Percentiles rank a stretch among this genome's conserved stretches.
phyloP scores from a whole-genome alignment of 805 yeast genomes.

The Pichia phayaonensis region DNA sequence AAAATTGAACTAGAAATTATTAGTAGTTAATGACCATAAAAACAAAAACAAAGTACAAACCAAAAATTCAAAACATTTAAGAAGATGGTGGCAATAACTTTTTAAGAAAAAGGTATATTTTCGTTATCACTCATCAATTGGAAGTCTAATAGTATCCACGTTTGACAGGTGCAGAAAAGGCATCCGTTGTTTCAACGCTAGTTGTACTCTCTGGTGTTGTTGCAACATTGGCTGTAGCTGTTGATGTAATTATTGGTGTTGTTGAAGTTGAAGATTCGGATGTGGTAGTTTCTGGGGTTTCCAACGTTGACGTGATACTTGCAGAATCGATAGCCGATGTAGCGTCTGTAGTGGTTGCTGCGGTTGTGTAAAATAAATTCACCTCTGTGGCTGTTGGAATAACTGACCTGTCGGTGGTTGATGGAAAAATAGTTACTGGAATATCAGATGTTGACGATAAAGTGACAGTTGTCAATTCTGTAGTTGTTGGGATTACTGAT shows the following conservation, averaged over 20 bases:
- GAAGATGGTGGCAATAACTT: background rate
- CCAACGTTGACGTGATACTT: background rate
- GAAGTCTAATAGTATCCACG: background rate
- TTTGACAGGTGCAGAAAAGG: background rate
- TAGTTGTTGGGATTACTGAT: background rate
- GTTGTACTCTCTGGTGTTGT: background rate
- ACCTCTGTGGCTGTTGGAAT: background rate
- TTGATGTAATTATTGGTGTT: background rate
- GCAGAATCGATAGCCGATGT: background rate
- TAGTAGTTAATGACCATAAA: background rate
- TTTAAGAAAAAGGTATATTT: background rate
- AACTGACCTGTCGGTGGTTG: background rate
- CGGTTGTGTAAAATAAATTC: background rate
- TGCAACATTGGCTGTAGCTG: background rate
- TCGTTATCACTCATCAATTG: background rate
- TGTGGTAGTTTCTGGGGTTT: background rate
- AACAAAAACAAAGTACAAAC: background rate
- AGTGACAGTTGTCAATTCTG: background rate
- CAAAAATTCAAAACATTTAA: background rate
- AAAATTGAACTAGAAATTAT: background rate
- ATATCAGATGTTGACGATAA: background rate
- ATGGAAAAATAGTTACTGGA: background rate
- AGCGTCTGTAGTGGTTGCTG: background rate
- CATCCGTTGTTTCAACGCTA: background rate
- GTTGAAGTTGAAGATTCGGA: background rate